Base-by-base conservation (phyloP, 2,329 filamentous ascomycete species). In the Microcyclospora pomicola region DNA sequence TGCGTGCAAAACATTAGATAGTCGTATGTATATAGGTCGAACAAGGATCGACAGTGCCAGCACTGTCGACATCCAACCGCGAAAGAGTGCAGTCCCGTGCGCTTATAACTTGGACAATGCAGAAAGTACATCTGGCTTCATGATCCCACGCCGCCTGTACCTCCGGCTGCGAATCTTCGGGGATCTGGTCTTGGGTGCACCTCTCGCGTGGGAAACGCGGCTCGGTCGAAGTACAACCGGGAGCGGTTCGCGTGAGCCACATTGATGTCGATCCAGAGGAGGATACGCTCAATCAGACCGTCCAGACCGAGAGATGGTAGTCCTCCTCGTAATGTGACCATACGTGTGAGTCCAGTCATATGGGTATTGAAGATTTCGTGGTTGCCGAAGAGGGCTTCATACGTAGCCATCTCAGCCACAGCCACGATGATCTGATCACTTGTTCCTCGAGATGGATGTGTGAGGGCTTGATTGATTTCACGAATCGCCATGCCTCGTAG, bases 361-460 rank as follows among this genome's bases (percentile, higher is more conserved):
- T 72, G 68, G 3, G 62, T 60, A 36, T 59, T 51, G 41, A 65
- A 71, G 11, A 59, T 56, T 3, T 55, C 49, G 14, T 57, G 46
- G 14, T 60, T 57, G 15, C 67, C 67, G 44, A 64, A 68, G 42
- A 69, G 63, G n/a, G 66, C 66, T 46, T 72, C 68, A 48, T 67
- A 71, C 42, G 62, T 64, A 9, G 67, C 68, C 66, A 72, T 67
- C 43, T 68, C 66, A 27, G 64, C 65, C 3, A 69, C 65, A 2
- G 68, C 66, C 7, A 62, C 64, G 36, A 71, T 60, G 27, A 69
- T 42, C 11, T 60, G 60, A 45, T 70, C 66, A 42, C 52, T 61
- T 6, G 60, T 49, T 4, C 47, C 45, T 19, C 52, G 44, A 2
- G 44, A 42, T 14, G 54, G 48, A 31, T 56, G 48, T n/a, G 46